Conservation (phyloP, 371 early-diverging fungal genomes). For the Syncephalastrum monosporum region DNA sequence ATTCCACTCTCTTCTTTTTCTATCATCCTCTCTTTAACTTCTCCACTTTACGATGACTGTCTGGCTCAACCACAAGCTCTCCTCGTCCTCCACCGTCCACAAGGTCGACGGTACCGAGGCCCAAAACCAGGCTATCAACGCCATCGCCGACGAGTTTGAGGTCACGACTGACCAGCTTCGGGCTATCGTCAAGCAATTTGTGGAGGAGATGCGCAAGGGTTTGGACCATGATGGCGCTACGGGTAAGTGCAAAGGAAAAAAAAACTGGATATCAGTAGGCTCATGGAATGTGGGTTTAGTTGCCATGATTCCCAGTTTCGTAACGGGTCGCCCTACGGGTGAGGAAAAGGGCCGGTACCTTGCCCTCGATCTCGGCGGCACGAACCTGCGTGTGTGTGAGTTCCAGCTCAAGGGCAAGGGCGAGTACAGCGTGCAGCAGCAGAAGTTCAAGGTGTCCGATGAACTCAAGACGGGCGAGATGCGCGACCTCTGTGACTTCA, state of each 20-base stretch:
- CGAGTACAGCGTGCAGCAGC: constrained; percentile 60
- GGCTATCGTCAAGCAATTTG: constrained; percentile 63
- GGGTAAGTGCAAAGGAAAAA: constrained; percentile 16
- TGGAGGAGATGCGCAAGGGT: constrained; percentile 74
- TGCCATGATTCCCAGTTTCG: constrained; percentile 80
- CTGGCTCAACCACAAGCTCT: constrained; percentile 8
- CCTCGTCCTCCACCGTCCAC: not conserved
- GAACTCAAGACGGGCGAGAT: constrained; percentile 42
- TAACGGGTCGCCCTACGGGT: constrained; percentile 76
- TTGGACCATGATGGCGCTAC: constrained; percentile 59
- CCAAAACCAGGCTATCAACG: constrained; percentile 38
- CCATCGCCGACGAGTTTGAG: constrained; percentile 56
- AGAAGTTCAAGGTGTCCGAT: constrained; percentile 55
- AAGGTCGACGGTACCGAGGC: constrained; percentile 23
- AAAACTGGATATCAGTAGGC: no score
- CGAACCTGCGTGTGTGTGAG: constrained; percentile 88
- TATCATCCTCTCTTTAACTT: constrained; percentile 14
- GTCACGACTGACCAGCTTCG: constrained; percentile 52
- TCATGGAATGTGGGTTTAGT: constrained; percentile 14
- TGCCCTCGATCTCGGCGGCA: constrained; percentile 93
- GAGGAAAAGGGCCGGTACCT: constrained; percentile 83
- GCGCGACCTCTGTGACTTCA: constrained; percentile 76
- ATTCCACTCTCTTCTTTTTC: constrained; percentile 8
- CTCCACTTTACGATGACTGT: constrained; percentile 5
- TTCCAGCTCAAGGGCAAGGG: constrained; percentile 75